Percentiles rank a stretch among this genome's conserved stretches.
These are phyloP conservation scores for Gonapodya prolifera DNA, from an alignment of 192 early-diverging fungal genomes.

Conservation along the genomic window DNA sequence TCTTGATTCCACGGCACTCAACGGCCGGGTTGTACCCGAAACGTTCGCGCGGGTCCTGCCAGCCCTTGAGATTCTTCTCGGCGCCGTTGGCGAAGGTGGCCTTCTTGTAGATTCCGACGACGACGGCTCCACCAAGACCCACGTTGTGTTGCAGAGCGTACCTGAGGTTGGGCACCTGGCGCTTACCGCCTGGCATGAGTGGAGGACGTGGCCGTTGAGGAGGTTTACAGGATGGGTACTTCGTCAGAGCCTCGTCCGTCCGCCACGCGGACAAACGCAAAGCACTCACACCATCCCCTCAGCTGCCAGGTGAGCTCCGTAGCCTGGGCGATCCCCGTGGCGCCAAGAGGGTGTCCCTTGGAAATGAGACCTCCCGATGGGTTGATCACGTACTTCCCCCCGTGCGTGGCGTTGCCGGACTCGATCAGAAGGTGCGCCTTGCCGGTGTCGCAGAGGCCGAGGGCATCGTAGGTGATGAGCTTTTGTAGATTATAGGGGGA, in stretches of 20 bases:
- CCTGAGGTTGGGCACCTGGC: slow-evolving; percentile 51
- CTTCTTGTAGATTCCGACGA: slow-evolving; percentile 48
- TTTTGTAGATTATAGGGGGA: slow-evolving; percentile 43
- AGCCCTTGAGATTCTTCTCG: too few species aligned
- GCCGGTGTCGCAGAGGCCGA: slow-evolving; percentile 47
- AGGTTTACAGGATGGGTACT: too few species aligned
- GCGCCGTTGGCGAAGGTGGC: too few species aligned
- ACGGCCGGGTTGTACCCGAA: slow-evolving; percentile 39
- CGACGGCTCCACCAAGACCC: too few species aligned
- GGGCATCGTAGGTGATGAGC: slow-evolving; percentile 58
- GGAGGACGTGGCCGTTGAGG: too few species aligned
- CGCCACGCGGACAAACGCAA: too few species aligned
- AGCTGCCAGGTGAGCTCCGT: slow-evolving; percentile 34
- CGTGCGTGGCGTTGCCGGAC: too few species aligned
- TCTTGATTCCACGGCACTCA: too few species aligned
- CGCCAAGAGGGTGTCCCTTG: slow-evolving; percentile 64
- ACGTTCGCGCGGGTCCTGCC: too few species aligned
- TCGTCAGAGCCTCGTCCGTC: too few species aligned
- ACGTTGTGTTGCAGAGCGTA: slow-evolving; percentile 63
- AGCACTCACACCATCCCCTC: background rate
- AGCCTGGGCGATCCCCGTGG: slow-evolving; percentile 58
- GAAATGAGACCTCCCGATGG: slow-evolving; percentile 59
- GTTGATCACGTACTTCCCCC: too few species aligned
- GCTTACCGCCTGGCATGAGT: too few species aligned
- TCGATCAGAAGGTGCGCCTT: slow-evolving; percentile 44